Evolutionary conservation across 495 filamentous ascomycete species (phyloP).

Genomic region (Pyrenopolyporus hunteri): DNA sequence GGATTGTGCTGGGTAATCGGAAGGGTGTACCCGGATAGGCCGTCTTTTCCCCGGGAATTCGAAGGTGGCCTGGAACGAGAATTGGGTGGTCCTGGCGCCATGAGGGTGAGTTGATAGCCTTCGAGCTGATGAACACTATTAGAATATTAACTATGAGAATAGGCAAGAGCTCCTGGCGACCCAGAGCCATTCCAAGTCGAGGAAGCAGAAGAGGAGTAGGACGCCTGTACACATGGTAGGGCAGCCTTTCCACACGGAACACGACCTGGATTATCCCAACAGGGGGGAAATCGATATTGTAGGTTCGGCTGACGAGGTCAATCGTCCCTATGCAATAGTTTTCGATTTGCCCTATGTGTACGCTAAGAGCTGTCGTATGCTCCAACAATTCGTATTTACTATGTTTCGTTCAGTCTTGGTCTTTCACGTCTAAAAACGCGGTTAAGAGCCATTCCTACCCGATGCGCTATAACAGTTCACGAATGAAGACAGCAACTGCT

Average conservation of each 20-base stretch:
- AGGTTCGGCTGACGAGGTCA: background rate
- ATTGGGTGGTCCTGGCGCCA: constrained; percentile 70
- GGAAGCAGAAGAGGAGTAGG: constrained; percentile 28
- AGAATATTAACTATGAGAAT: constrained; percentile 10
- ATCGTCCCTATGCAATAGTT: background rate
- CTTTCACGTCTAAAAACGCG: background rate
- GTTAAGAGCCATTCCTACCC: no score
- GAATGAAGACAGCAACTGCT: background rate
- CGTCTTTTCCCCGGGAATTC: constrained; percentile 76
- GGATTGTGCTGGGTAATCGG: constrained; percentile 74
- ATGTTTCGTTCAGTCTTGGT: background rate
- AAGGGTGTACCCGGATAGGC: constrained; percentile 83
- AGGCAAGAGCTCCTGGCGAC: constrained; percentile 53
- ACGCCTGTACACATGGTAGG: constrained; percentile 17
- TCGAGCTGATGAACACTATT: background rate
- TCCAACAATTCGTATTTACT: background rate
- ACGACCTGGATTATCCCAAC: background rate
- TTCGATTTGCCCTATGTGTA: background rate
- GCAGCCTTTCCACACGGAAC: constrained; percentile 1
- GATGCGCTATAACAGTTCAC: background rate
- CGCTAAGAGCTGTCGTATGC: background rate
- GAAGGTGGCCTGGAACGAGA: constrained; percentile 84
- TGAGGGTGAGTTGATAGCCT: constrained; percentile 52
- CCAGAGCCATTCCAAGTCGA: constrained; percentile 47
- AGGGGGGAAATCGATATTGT: background rate